Evolutionary conservation across 1,284 basidiomycete species (phyloP), one percentile per base, ranked within the genome.

Genomic region (Anthracocystis setariae): DNA sequence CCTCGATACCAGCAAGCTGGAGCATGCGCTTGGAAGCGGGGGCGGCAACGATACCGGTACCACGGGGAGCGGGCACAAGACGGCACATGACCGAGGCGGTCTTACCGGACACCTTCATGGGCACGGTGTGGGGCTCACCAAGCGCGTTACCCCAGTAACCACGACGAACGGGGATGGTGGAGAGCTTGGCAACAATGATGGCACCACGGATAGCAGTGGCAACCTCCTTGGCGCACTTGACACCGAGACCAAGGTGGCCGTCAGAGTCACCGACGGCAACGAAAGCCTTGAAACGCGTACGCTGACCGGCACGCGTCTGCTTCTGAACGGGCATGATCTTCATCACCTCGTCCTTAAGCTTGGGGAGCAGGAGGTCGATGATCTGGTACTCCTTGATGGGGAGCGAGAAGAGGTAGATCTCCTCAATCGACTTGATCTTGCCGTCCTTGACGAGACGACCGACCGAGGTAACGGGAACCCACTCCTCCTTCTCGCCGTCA

Each of bases 291-390:
- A 99, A 99, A 76, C 95, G 92, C 73, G 96, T 99, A 82, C 96
- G 93, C 87, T 99, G 96, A 86, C 96, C 96, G 82, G 96, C 96
- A 84, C 93, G 94, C 70, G 96, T 99, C 87, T 99, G 96, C 87
- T 99, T 99, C 87, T 98, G 96, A 68, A 99, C 96, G 80, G 96
- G 96, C 91, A 94, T 94, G 85, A 99, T 98, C 86, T 95, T 96
- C 96, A 99, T 98, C 78, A 99, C 95, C 86, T 98, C 95, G 84
- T 98, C 84, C 68, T 80, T 82, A 62, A 82, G 77, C 75, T 81
- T 81, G 72, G 81, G 81, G 37, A 82, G 72, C n/a, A 82, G 69
- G 10, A 82, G 67, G 78, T 82, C 81, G 47, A 82, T 74, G 53
- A 82, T 67, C 73, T 82, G 81, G 77, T 78, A 81, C 78, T 82